These are phyloP conservation scores for Solanum virginianum DNA, from an alignment of 257 asterid species.

Conservation along the genomic window DNA sequence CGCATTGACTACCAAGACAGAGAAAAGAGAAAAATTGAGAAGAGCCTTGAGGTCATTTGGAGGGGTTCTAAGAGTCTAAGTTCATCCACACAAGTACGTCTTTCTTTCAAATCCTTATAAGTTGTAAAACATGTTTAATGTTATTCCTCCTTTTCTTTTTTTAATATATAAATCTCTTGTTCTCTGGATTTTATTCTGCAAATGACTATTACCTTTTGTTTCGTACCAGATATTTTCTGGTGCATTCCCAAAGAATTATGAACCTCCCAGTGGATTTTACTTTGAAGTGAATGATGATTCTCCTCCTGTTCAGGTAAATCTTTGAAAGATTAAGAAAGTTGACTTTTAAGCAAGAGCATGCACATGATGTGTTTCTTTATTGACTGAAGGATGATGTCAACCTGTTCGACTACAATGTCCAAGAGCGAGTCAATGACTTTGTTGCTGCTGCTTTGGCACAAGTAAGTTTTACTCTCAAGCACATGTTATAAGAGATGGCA, in stretches of 20 bases:
- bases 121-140: not conserved
- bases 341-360: not conserved
- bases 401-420: slow-evolving; percentile 85
- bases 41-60: slow-evolving; percentile 93
- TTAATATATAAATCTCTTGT: not conserved
- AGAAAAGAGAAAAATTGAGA: slow-evolving; percentile 61
- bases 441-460: slow-evolving; percentile 86
- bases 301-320: slow-evolving; percentile 69
- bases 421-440: slow-evolving; percentile 79
- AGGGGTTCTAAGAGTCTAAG: slow-evolving; percentile 73
- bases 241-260: slow-evolving; percentile 85
- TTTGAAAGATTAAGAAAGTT: not conserved
- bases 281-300: slow-evolving; percentile 75
- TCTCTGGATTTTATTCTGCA: not conserved
- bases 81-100: slow-evolving; percentile 67
- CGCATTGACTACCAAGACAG: slow-evolving; percentile 99
- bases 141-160: not conserved
- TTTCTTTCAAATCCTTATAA: not conserved
- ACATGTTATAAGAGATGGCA: not conserved
- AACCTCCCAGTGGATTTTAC: slow-evolving; percentile 78
- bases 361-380: slow-evolving; percentile 11
- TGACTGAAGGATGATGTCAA: slow-evolving; percentile 49
- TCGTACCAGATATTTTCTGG: slow-evolving; percentile 77
- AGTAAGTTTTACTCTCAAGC: slow-evolving; percentile 16
- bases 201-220: not conserved